A percentile compares a stretch with the other conserved stretches of the same genome.
These are phyloP conservation scores for Peronospora tabacina DNA, from an alignment of 352 stramenopile genomes.

Conservation along the genomic window DNA sequence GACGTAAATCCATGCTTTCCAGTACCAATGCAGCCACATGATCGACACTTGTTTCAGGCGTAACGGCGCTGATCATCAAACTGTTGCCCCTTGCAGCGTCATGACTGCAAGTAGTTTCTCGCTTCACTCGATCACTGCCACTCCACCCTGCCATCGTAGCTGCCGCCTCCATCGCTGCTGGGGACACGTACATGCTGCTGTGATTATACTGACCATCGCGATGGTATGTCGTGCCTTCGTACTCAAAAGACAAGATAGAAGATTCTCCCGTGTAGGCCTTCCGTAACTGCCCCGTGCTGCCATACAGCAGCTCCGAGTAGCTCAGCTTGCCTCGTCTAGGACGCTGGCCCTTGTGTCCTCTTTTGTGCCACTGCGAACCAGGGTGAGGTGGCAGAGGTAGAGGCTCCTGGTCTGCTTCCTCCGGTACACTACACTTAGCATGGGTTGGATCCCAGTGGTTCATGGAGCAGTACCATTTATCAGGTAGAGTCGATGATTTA, in stretches of 20 bases:
- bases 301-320: conserved; percentile 77
- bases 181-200: conserved; percentile 76
- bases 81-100: background rate
- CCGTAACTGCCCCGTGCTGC: conserved; percentile 64
- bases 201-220: conserved; percentile 75
- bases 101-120: conserved; percentile 13
- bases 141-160: conserved; percentile 27
- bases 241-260: conserved; percentile 71
- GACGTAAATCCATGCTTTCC: conserved; percentile 49
- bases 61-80: conserved; percentile 12
- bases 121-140: conserved; percentile 26
- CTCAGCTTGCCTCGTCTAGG: conserved; percentile 66
- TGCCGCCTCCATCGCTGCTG: conserved; percentile 25
- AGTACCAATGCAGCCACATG: conserved; percentile 43
- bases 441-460: conserved; percentile 90
- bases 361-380: conserved; percentile 55
- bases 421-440: conserved; percentile 58
- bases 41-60: conserved; percentile 29
- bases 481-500: conserved; percentile 87
- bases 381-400: conserved; percentile 32
- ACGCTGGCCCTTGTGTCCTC: conserved; percentile 29
- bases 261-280: conserved; percentile 80
- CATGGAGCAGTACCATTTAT: conserved; percentile 95
- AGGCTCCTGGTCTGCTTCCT: conserved; percentile 75
- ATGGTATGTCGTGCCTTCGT: conserved; percentile 55